These are phyloP conservation scores for Miscanthus lutarioriparius DNA, from an alignment of 176 grass and related monocot genomes.

Conservation along the genomic window DNA sequence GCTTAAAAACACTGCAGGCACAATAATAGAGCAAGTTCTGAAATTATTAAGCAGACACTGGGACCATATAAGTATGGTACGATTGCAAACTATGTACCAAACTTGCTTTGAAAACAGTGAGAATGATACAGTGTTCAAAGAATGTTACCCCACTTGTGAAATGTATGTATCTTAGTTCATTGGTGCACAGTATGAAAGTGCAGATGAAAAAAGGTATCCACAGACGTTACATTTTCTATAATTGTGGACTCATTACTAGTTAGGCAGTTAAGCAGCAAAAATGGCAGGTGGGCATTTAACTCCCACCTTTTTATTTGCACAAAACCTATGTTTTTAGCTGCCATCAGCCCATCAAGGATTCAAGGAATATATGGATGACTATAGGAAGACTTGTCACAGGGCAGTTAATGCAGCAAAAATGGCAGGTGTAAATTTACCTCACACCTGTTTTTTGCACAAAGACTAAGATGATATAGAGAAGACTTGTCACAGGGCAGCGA, in stretches of 20 bases:
- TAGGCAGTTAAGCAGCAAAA: constrained; percentile 9
- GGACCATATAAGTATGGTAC: background rate
- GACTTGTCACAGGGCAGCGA: background rate
- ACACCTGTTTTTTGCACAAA: background rate
- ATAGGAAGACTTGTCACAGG: background rate
- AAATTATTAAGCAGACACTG: background rate
- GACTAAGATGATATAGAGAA: background rate
- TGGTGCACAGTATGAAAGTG: background rate
- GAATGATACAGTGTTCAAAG: background rate
- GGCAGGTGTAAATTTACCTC: background rate
- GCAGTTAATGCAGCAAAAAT: constrained; percentile 6
- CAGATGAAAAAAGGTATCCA: constrained; percentile 15
- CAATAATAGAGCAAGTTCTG: constrained; percentile 1
- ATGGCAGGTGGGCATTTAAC: background rate
- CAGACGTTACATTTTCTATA: background rate
- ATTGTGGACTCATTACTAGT: background rate
- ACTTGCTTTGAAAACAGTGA: background rate
- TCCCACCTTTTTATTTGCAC: background rate
- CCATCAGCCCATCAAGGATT: background rate
- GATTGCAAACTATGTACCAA: background rate
- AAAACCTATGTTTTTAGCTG: background rate
- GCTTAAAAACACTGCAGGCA: background rate
- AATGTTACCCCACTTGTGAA: background rate
- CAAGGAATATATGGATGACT: background rate
- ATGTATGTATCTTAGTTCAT: background rate